Base-by-base conservation (phyloP, 305 asterid genomes). In the Solanum hybrid region DNA sequence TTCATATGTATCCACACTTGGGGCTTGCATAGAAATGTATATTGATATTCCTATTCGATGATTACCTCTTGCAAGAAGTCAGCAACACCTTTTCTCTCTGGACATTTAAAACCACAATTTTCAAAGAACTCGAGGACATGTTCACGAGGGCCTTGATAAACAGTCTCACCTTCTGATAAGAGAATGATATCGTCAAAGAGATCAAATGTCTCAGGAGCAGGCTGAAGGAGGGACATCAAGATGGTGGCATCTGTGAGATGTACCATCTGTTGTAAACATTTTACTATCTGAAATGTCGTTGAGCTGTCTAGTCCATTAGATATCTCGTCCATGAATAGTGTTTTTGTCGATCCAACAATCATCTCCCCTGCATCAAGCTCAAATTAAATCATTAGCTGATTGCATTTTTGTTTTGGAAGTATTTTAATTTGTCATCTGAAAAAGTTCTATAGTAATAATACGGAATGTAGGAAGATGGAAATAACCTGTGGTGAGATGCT, bases 41-140 rank as follows among this genome's bases (percentile, higher is more conserved):
- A 14, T 29, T 74, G 80, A 74, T 81, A 35, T 11, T n/a, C 4
- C 29, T 51, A 64, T 12, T 16, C 1, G 10, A 36, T 29, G 33
- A 13, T 85, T 88, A 94, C 98, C 96, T 96, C 98, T 92, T 96
- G 98, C 71, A 96, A 91, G 93, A 96, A 96, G 89, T 96, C 98
- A 37, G 98, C 97, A 22, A 13, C 20, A 42, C 96, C 95, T 75
- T 95, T 95, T 75, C 96, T 94, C 51, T 95, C 94, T 5, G 96
- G 97, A 91, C 94, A 95, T 73, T 36, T 89, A 81, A 95, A 95
- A 2, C 97, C 97, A 84, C 94, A 93, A n/a, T 89, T 88, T 77
- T 88, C 90, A 78, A 94, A 95, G 90, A 95, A 95, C 67, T 92
- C 95, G 13, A 93, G 35, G 3, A 95, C 95, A 71, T 93, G 90